Evolutionary conservation across 2,329 filamentous ascomycete genomes (phyloP).

Genomic region (Mycocentrospora acerina): DNA sequence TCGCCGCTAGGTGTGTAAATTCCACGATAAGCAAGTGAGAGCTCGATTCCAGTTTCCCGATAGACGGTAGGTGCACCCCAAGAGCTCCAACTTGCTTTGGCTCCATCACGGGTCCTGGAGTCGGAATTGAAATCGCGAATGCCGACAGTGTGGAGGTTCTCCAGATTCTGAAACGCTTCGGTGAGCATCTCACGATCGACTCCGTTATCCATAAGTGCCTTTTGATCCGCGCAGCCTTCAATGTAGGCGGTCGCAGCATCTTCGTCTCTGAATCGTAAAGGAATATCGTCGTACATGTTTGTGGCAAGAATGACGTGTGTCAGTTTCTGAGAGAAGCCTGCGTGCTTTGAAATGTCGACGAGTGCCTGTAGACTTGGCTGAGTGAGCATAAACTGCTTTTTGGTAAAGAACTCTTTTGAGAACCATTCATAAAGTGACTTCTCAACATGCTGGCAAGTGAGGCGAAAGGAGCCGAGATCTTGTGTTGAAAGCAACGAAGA

Average conservation of each 20-base stretch:
- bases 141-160: conserved; percentile 58
- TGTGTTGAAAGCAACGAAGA: conserved; percentile 55
- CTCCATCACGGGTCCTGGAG: conserved; percentile 52
- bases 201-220: conserved; percentile 45
- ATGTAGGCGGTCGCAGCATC: conserved; percentile 17
- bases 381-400: conserved; percentile 66
- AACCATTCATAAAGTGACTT: conserved; percentile 58
- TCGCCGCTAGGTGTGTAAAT: conserved; percentile 5
- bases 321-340: conserved; percentile 42
- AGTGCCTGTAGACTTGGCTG: conserved; percentile 58
- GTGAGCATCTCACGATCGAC: conserved; percentile 56
- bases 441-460: conserved; percentile 59
- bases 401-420: conserved; percentile 63
- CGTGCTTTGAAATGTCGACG: conserved; percentile 44
- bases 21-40: conserved; percentile 11
- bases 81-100: conserved; percentile 51
- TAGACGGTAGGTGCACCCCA: conserved; percentile 53
- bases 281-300: conserved; percentile 28
- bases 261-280: conserved; percentile 14
- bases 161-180: conserved; percentile 58
- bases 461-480: conserved; percentile 58
- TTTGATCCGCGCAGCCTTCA: conserved; percentile 23
- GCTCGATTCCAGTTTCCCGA: conserved; percentile 37
- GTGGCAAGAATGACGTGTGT: conserved; percentile 55
- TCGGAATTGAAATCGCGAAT: conserved; percentile 61